Percentiles rank a stretch among this genome's conserved stretches.
These are phyloP conservation scores for Septoria petroselini DNA, from an alignment of 2,329 filamentous ascomycete species.

Conservation along the genomic window DNA sequence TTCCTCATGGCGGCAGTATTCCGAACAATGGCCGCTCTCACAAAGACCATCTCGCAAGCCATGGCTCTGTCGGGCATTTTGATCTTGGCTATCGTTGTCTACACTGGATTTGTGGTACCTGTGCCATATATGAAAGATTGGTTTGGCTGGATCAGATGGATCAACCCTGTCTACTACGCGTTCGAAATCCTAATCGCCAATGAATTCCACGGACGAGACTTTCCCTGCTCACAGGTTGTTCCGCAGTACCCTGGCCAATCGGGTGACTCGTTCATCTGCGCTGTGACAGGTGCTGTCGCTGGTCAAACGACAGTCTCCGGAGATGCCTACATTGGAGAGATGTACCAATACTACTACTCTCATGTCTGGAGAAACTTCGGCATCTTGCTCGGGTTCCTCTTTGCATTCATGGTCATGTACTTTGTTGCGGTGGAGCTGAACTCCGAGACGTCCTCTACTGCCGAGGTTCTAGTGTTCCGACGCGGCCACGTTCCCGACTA, in stretches of 20 bases:
- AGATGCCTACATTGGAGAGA: slow-evolving; percentile 37
- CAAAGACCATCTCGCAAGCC: slow-evolving; percentile 61
- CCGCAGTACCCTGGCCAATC: slow-evolving; percentile 37
- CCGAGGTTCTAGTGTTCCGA: slow-evolving; percentile 66
- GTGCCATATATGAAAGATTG: slow-evolving; percentile 50
- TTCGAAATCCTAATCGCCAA: slow-evolving; percentile 61
- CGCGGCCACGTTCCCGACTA: slow-evolving; percentile 44
- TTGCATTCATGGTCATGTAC: slow-evolving; percentile 64
- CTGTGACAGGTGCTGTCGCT: slow-evolving; percentile 39
- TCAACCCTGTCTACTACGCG: slow-evolving; percentile 62
- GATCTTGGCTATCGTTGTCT: slow-evolving; percentile 59
- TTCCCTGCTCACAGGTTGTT: slow-evolving; percentile 39
- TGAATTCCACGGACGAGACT: slow-evolving; percentile 46
- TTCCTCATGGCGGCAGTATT: slow-evolving; percentile 58
- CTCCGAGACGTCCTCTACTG: slow-evolving; percentile 59
- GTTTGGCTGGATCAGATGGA: slow-evolving; percentile 48
- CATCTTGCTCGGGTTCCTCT: slow-evolving; percentile 61
- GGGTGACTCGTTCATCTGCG: slow-evolving; percentile 40
- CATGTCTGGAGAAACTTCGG: slow-evolving; percentile 60
- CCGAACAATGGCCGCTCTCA: slow-evolving; percentile 57
- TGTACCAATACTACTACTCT: slow-evolving; percentile 43
- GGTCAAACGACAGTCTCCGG: slow-evolving; percentile 42
- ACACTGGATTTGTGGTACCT: slow-evolving; percentile 50
- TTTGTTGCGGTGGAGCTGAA: slow-evolving; percentile 64
- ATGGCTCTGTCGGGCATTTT: slow-evolving; percentile 56